A percentile compares a stretch with the other conserved stretches of the same genome.
These are phyloP conservation scores for Citrus glauca DNA, from an alignment of 345 rosid species.

Conservation along the genomic window DNA sequence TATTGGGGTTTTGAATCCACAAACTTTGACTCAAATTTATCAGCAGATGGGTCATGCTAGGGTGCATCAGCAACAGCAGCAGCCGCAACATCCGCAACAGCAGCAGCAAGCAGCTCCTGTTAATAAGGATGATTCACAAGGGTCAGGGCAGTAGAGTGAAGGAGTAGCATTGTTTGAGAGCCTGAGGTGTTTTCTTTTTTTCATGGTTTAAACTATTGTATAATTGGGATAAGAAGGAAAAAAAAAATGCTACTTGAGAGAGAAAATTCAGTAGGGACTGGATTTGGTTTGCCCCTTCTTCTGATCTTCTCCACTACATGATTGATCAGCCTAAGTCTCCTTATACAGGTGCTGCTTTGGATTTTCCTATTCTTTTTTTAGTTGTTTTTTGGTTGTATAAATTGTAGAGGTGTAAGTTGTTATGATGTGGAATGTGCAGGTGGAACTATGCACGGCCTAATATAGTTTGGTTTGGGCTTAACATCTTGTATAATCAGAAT, in stretches of 20 bases:
- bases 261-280: constrained; percentile 42
- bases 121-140: constrained; percentile 80
- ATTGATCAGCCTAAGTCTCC: constrained; percentile 24
- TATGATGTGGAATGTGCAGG: constrained; percentile 56
- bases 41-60: constrained; percentile 87
- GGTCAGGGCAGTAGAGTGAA: constrained; percentile 58
- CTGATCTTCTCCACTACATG: constrained; percentile 32
- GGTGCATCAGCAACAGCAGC: constrained; percentile 47
- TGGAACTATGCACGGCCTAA: constrained; percentile 47
- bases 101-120: constrained; percentile 49
- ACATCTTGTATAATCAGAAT: constrained; percentile 39
- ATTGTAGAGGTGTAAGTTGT: constrained; percentile 9
- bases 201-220: constrained; percentile 44
- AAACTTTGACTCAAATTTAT: constrained; percentile 74
- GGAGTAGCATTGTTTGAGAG: constrained; percentile 32
- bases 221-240: constrained; percentile 32
- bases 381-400: neutral
- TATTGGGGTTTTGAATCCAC: constrained; percentile 77
- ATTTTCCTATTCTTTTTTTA: neutral
- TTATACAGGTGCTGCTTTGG: constrained; percentile 39
- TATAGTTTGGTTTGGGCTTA: constrained; percentile 42
- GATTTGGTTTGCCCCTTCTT: constrained; percentile 40
- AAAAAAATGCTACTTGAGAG: constrained; percentile 24
- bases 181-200: constrained; percentile 31
- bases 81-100: constrained; percentile 12